Base-by-base conservation (phyloP, 192 early-diverging fungal species). In the Glomus cerebriforme region DNA sequence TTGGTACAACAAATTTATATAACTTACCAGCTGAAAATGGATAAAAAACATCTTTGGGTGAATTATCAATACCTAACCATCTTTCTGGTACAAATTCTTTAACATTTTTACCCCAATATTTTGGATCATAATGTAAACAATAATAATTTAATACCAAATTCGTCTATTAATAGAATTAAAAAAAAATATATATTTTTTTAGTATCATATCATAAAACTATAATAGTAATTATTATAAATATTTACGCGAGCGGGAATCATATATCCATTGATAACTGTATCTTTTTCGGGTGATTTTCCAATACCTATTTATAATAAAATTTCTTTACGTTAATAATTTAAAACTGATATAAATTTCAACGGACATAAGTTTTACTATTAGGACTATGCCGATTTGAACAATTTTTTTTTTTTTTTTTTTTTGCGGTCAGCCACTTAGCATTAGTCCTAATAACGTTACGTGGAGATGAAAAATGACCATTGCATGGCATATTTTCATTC, bases 81-180 rank as follows among this genome's bases (percentile, higher is more conserved):
- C 63, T 45, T 77, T 77, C 75, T 1, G 75, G 75, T 31, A 66
- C 15, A 54, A 77, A 77, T 26, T 77, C 43, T 27, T 64, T 15
- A 47, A 66, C 75, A 47, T 77, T 31, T 45, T 63, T 62, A 29
- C 75, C 75, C 75, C 75, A 77, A 64, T 65, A 47, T 37, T 77
- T 47, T 22, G 75, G 19, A n/a, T 45, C n/a, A 49, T 45, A 9
- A 66, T 67, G 75, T 22, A 63, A 17, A 4, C 2, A 1, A 62
- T 75, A 75, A 63, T 29, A 37, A 39, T 75, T 75, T 12, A 43
- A 29, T 7, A 47, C 31, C 59, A 75, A 27, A 43, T 75, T 35
- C 43, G 74, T 75, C 74, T 75, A 47, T 26, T 34, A 69, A 29
- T 17, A 69, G 5, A 35, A 37, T 39, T 39, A 37, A 15, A 69